Evolutionary conservation across 2,329 filamentous ascomycete genomes (phyloP).

Genomic region (Incumbomyces lentus): DNA sequence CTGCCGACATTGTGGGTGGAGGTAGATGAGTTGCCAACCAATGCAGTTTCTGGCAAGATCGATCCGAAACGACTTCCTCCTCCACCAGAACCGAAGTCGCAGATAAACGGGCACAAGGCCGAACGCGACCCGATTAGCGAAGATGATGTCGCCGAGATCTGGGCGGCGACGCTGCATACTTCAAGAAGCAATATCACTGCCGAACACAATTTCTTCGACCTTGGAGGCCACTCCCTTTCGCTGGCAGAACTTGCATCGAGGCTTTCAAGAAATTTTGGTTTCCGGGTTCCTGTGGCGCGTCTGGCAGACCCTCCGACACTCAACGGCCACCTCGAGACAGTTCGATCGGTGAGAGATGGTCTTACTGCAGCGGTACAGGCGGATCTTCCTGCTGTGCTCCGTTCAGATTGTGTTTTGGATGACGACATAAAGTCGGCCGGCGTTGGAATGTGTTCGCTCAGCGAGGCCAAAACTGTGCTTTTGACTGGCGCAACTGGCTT

Average conservation of each 20-base stretch:
- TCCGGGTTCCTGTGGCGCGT: slow-evolving; percentile 59
- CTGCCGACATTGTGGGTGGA: slow-evolving; percentile 69
- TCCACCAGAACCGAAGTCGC: slow-evolving; percentile 44
- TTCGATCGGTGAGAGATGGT: slow-evolving; percentile 61
- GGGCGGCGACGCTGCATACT: slow-evolving; percentile 61
- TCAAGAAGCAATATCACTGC: slow-evolving; percentile 51
- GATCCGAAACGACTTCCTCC: slow-evolving; percentile 62
- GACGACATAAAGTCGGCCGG: slow-evolving; percentile 55
- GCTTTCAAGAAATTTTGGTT: slow-evolving; percentile 59
- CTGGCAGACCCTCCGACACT: slow-evolving; percentile 63
- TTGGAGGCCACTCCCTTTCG: slow-evolving; percentile 67
- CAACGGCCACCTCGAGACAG: slow-evolving; percentile 59
- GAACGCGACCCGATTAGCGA: slow-evolving; percentile 55
- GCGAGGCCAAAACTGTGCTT: slow-evolving; percentile 57
- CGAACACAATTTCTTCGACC: slow-evolving; percentile 69
- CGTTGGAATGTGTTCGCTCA: slow-evolving; percentile 47
- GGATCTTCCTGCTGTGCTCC: slow-evolving; percentile 59
- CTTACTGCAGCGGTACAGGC: slow-evolving; percentile 65
- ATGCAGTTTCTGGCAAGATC: slow-evolving; percentile 69
- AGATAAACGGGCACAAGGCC: slow-evolving; percentile 26
- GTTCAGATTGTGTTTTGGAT: slow-evolving; percentile 56
- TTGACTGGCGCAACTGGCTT: slow-evolving; percentile 69
- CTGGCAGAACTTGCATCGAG: slow-evolving; percentile 68
- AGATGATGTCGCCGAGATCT: slow-evolving; percentile 58
- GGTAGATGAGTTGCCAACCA: slow-evolving; percentile 59